Conservation (phyloP, 345 rosid genomes). For the Populus alba region DNA sequence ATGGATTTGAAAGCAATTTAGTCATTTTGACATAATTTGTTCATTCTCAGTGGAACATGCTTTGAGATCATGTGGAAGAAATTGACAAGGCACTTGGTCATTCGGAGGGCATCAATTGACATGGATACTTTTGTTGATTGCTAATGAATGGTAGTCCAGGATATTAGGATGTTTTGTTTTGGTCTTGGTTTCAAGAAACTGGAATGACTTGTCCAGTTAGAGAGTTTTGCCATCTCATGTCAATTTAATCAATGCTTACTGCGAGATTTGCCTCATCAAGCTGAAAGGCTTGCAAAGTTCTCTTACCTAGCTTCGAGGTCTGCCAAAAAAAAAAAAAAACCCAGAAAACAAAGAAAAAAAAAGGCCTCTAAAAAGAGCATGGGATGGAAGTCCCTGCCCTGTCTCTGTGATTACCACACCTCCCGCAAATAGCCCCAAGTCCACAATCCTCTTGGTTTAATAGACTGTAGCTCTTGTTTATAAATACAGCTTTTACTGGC, state of each 20-base stretch:
- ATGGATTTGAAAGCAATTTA: background rate
- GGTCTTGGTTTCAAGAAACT: background rate
- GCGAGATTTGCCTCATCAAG: background rate
- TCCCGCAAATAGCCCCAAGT: background rate
- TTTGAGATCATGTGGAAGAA: conserved; percentile 51
- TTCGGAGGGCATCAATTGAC: conserved; percentile 21
- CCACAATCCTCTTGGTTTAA: too few relatives aligned
- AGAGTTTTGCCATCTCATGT: too few relatives aligned
- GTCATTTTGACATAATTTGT: conserved; percentile 1
- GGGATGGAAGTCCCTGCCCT: background rate
- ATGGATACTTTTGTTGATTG: background rate
- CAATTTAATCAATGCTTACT: too few relatives aligned
- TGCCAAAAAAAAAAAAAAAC: background rate
- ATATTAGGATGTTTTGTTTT: background rate
- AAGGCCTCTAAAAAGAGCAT: background rate
- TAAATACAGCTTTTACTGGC: too few relatives aligned
- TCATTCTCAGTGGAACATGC: conserved; percentile 60
- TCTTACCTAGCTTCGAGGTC: background rate
- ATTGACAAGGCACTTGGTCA: conserved; percentile 63
- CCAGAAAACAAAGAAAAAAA: background rate
- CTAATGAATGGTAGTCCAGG: background rate
- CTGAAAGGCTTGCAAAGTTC: background rate
- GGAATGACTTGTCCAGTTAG: background rate
- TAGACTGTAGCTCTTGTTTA: background rate
- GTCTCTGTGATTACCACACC: background rate